Evolutionary conservation across 1,284 basidiomycete genomes (phyloP).

Genomic region (Puccinia hordei): DNA sequence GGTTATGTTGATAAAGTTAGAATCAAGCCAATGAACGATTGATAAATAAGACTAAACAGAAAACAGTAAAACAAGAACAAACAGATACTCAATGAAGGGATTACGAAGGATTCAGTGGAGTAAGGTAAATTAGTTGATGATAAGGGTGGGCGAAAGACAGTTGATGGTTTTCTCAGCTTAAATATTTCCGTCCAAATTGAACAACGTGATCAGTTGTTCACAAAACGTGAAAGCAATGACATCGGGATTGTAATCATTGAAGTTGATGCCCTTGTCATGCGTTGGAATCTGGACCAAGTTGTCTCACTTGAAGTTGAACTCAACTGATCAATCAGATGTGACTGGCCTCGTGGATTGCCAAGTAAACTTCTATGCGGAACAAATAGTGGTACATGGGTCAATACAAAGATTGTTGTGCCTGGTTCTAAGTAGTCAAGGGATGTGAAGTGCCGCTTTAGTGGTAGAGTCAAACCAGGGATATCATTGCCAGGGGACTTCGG

Average conservation of each 20-base stretch:
- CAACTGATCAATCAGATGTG: constrained; percentile 6
- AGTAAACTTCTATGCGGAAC: constrained; percentile 20
- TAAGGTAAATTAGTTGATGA: constrained; percentile 1
- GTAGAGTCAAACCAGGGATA: background rate
- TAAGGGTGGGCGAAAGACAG: background rate
- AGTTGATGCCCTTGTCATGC: constrained; percentile 13
- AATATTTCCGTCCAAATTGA: background rate
- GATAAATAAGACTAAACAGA: background rate
- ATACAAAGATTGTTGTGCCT: background rate
- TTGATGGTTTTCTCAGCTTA: background rate
- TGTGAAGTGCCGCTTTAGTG: background rate
- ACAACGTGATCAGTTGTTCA: background rate
- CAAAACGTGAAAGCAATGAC: constrained; percentile 8
- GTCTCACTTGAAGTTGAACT: background rate
- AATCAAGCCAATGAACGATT: constrained; percentile 24
- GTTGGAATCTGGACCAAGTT: constrained; percentile 5
- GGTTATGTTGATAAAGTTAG: background rate
- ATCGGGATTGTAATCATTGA: background rate
- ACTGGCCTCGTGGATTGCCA: constrained; percentile 24
- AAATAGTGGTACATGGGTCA: constrained; percentile 3
- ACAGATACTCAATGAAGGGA: constrained; percentile 32
- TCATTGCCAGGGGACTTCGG: background rate
- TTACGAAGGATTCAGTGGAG: background rate
- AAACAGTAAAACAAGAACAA: constrained; percentile 23
- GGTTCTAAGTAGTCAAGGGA: constrained; percentile 8